Evolutionary conservation across 306 rosid species (phyloP), one percentile per base, ranked within the genome.

Genomic region (Begonia fuchsioides): DNA sequence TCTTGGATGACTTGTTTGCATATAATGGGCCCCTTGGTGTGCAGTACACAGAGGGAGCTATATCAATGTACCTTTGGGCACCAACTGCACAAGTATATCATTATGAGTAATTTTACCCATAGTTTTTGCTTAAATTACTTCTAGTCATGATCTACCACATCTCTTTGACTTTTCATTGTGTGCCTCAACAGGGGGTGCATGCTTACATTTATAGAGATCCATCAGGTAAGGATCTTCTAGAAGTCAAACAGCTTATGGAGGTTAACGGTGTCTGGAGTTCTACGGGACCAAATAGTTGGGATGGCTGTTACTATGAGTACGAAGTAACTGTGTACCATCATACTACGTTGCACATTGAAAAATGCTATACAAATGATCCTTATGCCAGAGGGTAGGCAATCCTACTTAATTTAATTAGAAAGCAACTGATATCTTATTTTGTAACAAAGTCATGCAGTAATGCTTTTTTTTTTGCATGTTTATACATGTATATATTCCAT

Each of bases 1-100:
- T 90, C 46, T 58, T 90, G 74, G 98, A 90, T 53, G 95, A 90
- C 38, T 57, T 90, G 61, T 85, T 81, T 71, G 72, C 85, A 2
- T 90, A 90, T 66, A 53, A 55, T 53, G 98, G 95, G 20, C 85
- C 92, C 47, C 92, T 90, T 38, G 95, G 94, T 66, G 95, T 87
- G 58, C 47, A 68, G 69, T 85, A 60, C 75, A 64, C 74, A 0
- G 65, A 70, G 51, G 94, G 77, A 53, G 76, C 66, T 39, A 77
- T 90, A 59, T 85, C 92, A 13, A 93, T 90, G 52, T 58, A 73
- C 70, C 80, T 90, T 16, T 90, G 94, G 95, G 95, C 98, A 2
- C 98, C 98, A 53, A 90, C 95, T 45, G 93, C 98, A 43, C 95
- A 77, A 63, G 95, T 84, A 81, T 69, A 26, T 43, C 51, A 49